phyloP scores from a whole-genome alignment of 2,329 filamentous ascomycete genomes.

The Delphinella strobiligena region DNA sequence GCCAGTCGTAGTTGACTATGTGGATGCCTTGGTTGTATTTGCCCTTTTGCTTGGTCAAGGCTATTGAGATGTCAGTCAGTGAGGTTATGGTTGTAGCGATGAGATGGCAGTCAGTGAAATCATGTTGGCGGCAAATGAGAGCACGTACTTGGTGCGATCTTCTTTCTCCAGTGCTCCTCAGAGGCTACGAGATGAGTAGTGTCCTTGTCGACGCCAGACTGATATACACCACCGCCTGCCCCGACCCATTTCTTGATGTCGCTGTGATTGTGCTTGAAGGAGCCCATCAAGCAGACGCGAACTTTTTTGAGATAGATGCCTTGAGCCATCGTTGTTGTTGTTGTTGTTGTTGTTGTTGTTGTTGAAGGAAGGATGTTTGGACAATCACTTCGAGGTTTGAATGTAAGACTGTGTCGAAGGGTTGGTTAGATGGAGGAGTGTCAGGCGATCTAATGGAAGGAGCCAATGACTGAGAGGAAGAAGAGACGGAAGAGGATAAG shows the following conservation, averaged over 20 bases:
- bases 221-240: slow-evolving; percentile 48
- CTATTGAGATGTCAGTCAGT: too few relatives aligned
- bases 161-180: slow-evolving; percentile 45
- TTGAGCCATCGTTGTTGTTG: not conserved
- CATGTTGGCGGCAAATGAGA: too few relatives aligned
- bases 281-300: slow-evolving; percentile 39
- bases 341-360: too few relatives aligned
- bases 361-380: too few relatives aligned
- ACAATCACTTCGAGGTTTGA: too few relatives aligned
- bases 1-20: slow-evolving; percentile 32
- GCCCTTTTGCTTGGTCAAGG: slow-evolving; percentile 11
- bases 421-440: too few relatives aligned
- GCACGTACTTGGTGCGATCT: not conserved
- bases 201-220: slow-evolving; percentile 34
- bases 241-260: slow-evolving; percentile 52
- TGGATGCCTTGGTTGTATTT: slow-evolving; percentile 11
- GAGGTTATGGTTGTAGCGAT: too few relatives aligned
- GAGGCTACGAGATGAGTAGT: slow-evolving; percentile 66
- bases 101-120: too few relatives aligned
- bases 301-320: slow-evolving; percentile 33
- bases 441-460: too few relatives aligned
- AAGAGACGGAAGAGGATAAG: too few relatives aligned
- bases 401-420: too few relatives aligned
- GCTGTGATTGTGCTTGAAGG: slow-evolving; percentile 37
- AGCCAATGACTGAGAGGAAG: too few relatives aligned